A percentile compares a stretch with the other conserved stretches of the same genome.
These are phyloP conservation scores for Coleophoma cylindrospora DNA, from an alignment of 2,329 filamentous ascomycete species.

Conservation along the genomic window DNA sequence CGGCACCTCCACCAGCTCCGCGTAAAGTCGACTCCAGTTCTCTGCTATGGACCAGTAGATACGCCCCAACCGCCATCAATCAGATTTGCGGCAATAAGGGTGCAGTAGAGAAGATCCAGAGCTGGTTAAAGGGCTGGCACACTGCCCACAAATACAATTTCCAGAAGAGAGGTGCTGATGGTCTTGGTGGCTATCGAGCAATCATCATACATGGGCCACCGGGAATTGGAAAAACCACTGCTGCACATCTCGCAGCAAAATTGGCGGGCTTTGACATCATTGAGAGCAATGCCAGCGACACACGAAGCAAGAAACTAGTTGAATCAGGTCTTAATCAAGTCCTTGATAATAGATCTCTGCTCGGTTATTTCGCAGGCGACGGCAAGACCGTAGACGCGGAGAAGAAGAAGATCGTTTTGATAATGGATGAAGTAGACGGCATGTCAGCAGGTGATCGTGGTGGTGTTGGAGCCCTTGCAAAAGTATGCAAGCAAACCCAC, in stretches of 20 bases:
- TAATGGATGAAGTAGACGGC: slow-evolving; percentile 99
- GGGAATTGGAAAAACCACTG: slow-evolving; percentile 95
- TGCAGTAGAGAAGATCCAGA: slow-evolving; percentile 82
- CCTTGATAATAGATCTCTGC: slow-evolving; percentile 86
- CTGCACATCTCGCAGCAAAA: slow-evolving; percentile 89
- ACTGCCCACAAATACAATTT: slow-evolving; percentile 77
- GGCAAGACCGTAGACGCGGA: slow-evolving; percentile 71
- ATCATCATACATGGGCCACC: slow-evolving; percentile 94
- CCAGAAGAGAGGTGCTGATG: slow-evolving; percentile 77
- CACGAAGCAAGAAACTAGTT: slow-evolving; percentile 91
- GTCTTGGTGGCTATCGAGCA: slow-evolving; percentile 77
- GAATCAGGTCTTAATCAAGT: slow-evolving; percentile 85
- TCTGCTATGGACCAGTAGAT: slow-evolving; percentile 90
- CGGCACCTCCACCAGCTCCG: slow-evolving; percentile 34
- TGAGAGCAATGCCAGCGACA: slow-evolving; percentile 94
- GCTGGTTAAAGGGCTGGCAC: slow-evolving; percentile 80
- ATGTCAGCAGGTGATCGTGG: slow-evolving; percentile 98
- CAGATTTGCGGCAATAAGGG: slow-evolving; percentile 96
- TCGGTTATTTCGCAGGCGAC: slow-evolving; percentile 84
- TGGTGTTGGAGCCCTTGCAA: slow-evolving; percentile 88
- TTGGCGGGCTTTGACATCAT: slow-evolving; percentile 90
- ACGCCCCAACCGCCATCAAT: slow-evolving; percentile 76
- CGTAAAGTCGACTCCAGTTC: slow-evolving; percentile 42
- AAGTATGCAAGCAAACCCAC: slow-evolving; percentile 91
- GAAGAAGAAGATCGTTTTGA: slow-evolving; percentile 91